phyloP scores from a whole-genome alignment of 2,329 filamentous ascomycete species.

The Sporothrix variecibatus region DNA sequence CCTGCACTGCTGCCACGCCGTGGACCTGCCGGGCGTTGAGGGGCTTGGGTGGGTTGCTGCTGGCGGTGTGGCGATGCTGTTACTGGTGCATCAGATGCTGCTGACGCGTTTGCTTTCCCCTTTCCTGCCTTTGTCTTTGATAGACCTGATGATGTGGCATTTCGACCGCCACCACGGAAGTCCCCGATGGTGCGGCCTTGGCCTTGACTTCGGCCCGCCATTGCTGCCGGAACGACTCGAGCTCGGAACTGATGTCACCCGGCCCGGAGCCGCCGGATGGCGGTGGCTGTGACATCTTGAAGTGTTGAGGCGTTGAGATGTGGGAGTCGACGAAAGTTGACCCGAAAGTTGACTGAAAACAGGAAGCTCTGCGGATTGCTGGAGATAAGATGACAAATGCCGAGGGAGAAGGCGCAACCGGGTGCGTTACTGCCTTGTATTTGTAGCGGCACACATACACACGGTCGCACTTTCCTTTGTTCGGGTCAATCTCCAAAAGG shows the following conservation, averaged over 20 bases:
- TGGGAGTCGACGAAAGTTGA: background rate
- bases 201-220: conserved; percentile 78
- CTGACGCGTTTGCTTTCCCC: background rate
- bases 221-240: conserved; percentile 81
- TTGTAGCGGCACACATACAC: background rate
- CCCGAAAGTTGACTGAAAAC: background rate
- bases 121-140: background rate
- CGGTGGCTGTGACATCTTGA: conserved; percentile 24
- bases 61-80: background rate
- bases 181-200: conserved; percentile 36
- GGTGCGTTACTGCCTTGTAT: background rate
- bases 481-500: no score
- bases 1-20: conserved; percentile 23
- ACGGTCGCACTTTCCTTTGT: background rate
- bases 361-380: background rate
- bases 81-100: background rate
- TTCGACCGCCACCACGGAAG: conserved; percentile 23
- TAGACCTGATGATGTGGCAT: background rate
- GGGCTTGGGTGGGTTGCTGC: background rate
- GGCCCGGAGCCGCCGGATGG: background rate
- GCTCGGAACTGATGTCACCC: conserved; percentile 61
- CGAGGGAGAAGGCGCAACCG: background rate
- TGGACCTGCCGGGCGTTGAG: background rate
- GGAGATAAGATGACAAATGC: conserved; percentile 26
- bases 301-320: background rate